Evolutionary conservation across 2,329 filamentous ascomycete genomes (phyloP), one percentile per base, ranked within the genome.

Genomic region (Phialemoniopsis sp.): DNA sequence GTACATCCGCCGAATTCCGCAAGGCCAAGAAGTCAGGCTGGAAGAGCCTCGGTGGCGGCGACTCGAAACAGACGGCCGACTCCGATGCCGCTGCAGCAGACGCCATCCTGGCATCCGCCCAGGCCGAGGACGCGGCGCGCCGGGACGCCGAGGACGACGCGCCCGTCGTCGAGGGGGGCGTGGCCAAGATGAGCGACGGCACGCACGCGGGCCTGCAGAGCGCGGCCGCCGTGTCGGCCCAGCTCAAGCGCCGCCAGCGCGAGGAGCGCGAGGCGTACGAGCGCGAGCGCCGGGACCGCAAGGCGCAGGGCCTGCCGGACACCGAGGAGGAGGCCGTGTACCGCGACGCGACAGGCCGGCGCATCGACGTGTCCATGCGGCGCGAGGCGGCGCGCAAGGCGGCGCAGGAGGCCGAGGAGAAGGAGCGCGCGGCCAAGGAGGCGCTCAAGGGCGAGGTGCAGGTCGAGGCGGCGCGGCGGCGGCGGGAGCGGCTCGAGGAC

Each of bases 311-410:
- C 13, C 67, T 34, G 31, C 26, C 40, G 33, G 36, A 26, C 32
- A 70, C 59, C 31, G 64, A 69, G 41, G 76, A 78, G 26, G 89
- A 96, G 63, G 95, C 91, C 0, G 89, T 96, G 17, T 96, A 97
- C 60, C 86, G 93, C 52, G 93, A 98, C 63, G 93, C 94, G 10
- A 93, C 87, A 4, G 93, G 93, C 12, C 78, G 90, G n/a, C 83
- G 95, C 40, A 90, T 98, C 47, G 95, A 98, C 55, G 79, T 97
- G 17, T 82, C 84, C 14, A 88, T 95, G 85, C 89, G 88, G 62
- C 78, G 90, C 17, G 90, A 89, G 15, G 89, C 96, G 60, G 85
- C 87, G 37, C 77, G 88, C n/a, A 78, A 80, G 36, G 63, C 63
- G 9, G 73, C 68, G 2, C 59, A 62, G 5, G 88, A 86, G 49